phyloP scores from a whole-genome alignment of 164 flowering plant genomes.

The Cinnamomum micranthum region DNA sequence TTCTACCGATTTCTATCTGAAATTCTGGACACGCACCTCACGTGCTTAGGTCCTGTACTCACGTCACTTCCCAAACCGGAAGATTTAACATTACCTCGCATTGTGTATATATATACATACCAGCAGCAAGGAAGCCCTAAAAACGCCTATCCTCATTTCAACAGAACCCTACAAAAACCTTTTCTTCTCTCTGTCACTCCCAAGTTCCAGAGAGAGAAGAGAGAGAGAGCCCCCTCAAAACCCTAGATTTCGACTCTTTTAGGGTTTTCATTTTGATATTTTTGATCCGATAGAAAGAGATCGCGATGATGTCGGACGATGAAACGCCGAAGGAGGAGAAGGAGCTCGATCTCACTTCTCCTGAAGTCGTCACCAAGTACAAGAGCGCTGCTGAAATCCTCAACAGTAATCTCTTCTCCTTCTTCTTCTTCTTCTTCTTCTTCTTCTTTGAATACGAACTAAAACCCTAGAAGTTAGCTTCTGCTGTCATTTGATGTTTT shows the following conservation, averaged over 20 bases:
- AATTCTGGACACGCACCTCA: too few relatives aligned
- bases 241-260: neutral
- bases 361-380: slow-evolving; percentile 91
- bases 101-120: too few relatives aligned
- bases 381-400: slow-evolving; percentile 85
- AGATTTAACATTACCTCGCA: too few relatives aligned
- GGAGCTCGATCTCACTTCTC: slow-evolving; percentile 87
- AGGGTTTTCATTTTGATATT: too few relatives aligned
- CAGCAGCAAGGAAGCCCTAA: too few relatives aligned
- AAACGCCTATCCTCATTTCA: too few relatives aligned
- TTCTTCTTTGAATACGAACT: neutral
- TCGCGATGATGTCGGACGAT: slow-evolving; percentile 68
- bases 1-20: too few relatives aligned
- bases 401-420: slow-evolving; percentile 43
- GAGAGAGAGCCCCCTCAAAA: neutral
- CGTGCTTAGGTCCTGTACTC: too few relatives aligned
- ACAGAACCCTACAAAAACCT: neutral
- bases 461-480: neutral
- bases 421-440: too few relatives aligned
- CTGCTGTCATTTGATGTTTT: neutral
- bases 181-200: neutral
- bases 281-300: too few relatives aligned
- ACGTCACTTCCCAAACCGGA: too few relatives aligned
- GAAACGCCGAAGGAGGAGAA: slow-evolving; percentile 74
- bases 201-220: neutral